Evolutionary conservation across 352 stramenopile genomes (phyloP).

Genomic region (Pythium sukuiense): DNA sequence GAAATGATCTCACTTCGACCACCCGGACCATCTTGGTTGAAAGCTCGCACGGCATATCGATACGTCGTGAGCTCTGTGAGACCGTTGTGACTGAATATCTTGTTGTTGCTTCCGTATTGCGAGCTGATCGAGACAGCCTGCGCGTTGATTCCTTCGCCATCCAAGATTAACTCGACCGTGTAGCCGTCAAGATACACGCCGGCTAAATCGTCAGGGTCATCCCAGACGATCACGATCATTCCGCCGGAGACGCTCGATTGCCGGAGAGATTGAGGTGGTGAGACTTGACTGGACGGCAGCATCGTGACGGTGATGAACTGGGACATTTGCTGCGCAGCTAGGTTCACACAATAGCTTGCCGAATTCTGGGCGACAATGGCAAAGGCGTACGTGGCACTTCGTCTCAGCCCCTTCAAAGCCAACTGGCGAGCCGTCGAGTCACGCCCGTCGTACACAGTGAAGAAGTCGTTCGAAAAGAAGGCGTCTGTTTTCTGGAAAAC

Average conservation of each 20-base stretch:
- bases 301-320: slow-evolving; percentile 37
- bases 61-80: slow-evolving; percentile 46
- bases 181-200: slow-evolving; percentile 46
- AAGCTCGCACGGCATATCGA: slow-evolving; percentile 40
- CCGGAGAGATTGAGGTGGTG: slow-evolving; percentile 26
- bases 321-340: slow-evolving; percentile 24
- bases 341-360: slow-evolving; percentile 50
- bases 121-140: slow-evolving; percentile 5
- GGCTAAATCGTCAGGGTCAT: slow-evolving; percentile 46
- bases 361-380: slow-evolving; percentile 45
- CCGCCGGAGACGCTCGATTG: slow-evolving; percentile 37
- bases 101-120: slow-evolving; percentile 13
- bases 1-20: slow-evolving; percentile 29
- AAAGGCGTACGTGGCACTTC: slow-evolving; percentile 42
- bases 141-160: slow-evolving; percentile 3
- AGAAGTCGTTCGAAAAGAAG: slow-evolving; percentile 28
- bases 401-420: slow-evolving; percentile 31
- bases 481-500: slow-evolving; percentile 42
- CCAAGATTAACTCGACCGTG: slow-evolving; percentile 27
- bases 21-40: slow-evolving; percentile 50
- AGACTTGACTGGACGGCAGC: slow-evolving; percentile 34
- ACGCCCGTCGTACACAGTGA: slow-evolving; percentile 55
- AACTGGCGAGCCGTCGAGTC: slow-evolving; percentile 33
- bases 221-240: slow-evolving; percentile 47
- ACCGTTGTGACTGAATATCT: slow-evolving; percentile 40